These are phyloP conservation scores for Malassezia dermatis DNA, from an alignment of 1,284 basidiomycete species.

Conservation along the genomic window DNA sequence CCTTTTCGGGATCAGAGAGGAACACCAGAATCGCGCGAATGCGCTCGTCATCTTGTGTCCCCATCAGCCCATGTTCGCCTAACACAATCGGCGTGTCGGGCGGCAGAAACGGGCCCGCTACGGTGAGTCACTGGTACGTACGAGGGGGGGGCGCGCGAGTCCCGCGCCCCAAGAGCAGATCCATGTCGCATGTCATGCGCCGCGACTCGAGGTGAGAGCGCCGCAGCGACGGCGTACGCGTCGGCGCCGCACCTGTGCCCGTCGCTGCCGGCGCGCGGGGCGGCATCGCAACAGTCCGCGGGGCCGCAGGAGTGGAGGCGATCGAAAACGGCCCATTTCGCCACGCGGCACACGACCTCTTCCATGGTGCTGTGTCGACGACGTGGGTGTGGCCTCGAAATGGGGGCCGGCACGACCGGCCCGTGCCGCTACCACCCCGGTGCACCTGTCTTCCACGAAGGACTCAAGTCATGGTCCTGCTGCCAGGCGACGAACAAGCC, in stretches of 20 bases:
- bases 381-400: conserved; percentile 40
- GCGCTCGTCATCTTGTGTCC: neutral
- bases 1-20: conserved; percentile 15
- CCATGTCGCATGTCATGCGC: conserved; percentile 4
- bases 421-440: conserved; percentile 42
- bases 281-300: neutral
- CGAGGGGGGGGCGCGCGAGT: neutral
- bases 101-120: conserved; percentile 6
- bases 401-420: conserved; percentile 17
- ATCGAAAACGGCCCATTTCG: neutral
- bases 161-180: neutral
- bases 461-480: conserved; percentile 47
- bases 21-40: conserved; percentile 9
- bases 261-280: neutral
- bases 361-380: conserved; percentile 41
- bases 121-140: neutral
- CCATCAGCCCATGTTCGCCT: neutral
- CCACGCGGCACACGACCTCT: neutral
- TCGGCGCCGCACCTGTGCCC: neutral
- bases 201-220: conserved; percentile 10
- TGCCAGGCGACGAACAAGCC: conserved; percentile 45
- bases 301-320: neutral
- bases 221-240: conserved; percentile 7
- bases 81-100: conserved; percentile 1
- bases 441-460: conserved; percentile 46